Percentiles rank a stretch among this genome's conserved stretches.
Conservation (phyloP, 176 grass and related monocot genomes). For the Aegilops speltoides region DNA sequence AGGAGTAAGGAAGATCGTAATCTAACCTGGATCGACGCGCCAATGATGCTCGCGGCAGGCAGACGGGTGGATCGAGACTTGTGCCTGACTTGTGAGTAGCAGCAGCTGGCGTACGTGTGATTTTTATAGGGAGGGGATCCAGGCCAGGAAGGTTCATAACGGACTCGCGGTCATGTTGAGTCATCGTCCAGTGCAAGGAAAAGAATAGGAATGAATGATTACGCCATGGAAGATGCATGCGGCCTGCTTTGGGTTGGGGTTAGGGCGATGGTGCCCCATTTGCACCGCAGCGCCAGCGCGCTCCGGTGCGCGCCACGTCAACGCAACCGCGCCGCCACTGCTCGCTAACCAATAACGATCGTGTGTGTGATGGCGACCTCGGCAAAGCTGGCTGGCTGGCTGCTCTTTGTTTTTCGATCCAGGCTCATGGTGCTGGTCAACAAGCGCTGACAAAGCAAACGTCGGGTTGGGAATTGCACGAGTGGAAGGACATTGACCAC, state of each 20-base stretch:
- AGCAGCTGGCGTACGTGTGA: background rate
- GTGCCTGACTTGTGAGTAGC: background rate
- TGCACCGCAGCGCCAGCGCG: constrained; percentile 27
- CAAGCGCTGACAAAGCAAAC: background rate
- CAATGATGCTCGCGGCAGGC: background rate
- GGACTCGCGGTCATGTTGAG: background rate
- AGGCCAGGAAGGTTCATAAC: background rate
- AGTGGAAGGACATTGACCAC: background rate
- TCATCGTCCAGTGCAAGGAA: constrained; percentile 29
- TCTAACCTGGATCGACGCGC: constrained; percentile 23
- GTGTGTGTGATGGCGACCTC: constrained; percentile 28
- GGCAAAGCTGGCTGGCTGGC: background rate
- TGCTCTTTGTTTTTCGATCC: background rate
- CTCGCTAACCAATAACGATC: background rate
- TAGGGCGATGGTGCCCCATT: constrained; percentile 24
- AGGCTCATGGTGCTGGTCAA: background rate
- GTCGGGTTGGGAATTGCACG: background rate
- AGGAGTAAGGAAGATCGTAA: background rate
- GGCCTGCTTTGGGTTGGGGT: constrained; percentile 16
- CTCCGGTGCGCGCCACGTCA: constrained; percentile 31
- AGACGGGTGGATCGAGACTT: background rate
- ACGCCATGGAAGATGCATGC: constrained; percentile 33
- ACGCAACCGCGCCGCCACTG: constrained; percentile 38
- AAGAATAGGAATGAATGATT: constrained; percentile 39
- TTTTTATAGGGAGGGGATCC: constrained; percentile 30